A percentile compares a stretch with the other conserved stretches of the same genome.
phyloP scores from a whole-genome alignment of 805 yeast genomes.

The Myxozyma mucilagina region DNA sequence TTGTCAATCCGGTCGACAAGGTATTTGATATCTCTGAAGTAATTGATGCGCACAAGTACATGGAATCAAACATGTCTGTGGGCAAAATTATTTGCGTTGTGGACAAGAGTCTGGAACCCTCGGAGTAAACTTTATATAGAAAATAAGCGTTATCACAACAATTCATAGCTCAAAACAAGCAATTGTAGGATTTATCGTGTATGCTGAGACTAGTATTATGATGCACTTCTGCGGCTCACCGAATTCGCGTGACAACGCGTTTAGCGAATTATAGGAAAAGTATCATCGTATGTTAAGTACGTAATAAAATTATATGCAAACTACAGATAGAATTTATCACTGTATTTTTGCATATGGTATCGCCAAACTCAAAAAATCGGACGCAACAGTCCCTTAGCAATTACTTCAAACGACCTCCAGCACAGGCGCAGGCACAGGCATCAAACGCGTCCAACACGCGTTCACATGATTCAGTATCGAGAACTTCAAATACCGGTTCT shows the following conservation, averaged over 20 bases:
- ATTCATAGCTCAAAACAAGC: no score
- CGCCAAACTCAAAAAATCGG: not conserved
- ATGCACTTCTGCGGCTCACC: not conserved
- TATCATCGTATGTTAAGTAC: not conserved
- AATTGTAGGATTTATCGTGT: no score
- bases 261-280: not conserved
- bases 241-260: slow-evolving; percentile 1
- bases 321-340: no score
- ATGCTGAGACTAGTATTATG: no score
- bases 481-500: not conserved
- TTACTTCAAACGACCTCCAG: not conserved
- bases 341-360: not conserved
- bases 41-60: slow-evolving; percentile 35
- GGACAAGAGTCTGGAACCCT: not conserved
- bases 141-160: not conserved
- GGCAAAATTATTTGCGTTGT: slow-evolving; percentile 37
- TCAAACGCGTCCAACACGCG: not conserved
- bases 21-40: slow-evolving; percentile 34
- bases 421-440: not conserved
- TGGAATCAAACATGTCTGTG: slow-evolving; percentile 37
- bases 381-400: not conserved
- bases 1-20: slow-evolving; percentile 34
- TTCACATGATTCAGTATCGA: not conserved
- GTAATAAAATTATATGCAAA: not conserved
- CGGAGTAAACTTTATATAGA: not conserved